phyloP scores from a whole-genome alignment of 169 alveolate genomes.

The Plasmodium chabaudi region DNA sequence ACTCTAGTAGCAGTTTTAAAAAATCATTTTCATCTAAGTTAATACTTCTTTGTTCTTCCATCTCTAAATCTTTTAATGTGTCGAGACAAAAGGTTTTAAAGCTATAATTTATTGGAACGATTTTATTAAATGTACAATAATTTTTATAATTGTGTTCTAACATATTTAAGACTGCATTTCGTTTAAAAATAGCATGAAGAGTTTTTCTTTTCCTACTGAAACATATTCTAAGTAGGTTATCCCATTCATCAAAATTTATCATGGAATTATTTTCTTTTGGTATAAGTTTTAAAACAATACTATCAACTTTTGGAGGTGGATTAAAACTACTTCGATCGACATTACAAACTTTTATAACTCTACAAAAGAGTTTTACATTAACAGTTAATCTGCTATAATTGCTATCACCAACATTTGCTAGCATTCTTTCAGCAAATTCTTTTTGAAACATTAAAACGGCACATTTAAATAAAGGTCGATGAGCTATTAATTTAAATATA shows the following conservation, averaged over 20 bases:
- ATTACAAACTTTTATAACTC: slow-evolving; percentile 93
- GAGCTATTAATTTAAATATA: slow-evolving; percentile 96
- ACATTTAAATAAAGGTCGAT: slow-evolving; percentile 96
- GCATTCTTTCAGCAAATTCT: slow-evolving; percentile 99
- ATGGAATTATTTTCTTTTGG: slow-evolving; percentile 89
- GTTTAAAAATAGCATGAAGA: slow-evolving; percentile 95
- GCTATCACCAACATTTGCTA: slow-evolving; percentile 95
- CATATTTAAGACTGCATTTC: slow-evolving; percentile 92
- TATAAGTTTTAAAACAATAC: slow-evolving; percentile 97
- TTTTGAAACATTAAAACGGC: slow-evolving; percentile 99
- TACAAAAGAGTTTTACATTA: slow-evolving; percentile 94
- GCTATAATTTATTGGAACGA: slow-evolving; percentile 79
- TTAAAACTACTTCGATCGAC: slow-evolving; percentile 96
- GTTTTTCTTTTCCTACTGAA: slow-evolving; percentile 98
- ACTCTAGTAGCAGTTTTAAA: slow-evolving; percentile 89
- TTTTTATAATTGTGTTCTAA: slow-evolving; percentile 94
- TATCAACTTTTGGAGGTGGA: slow-evolving; percentile 99
- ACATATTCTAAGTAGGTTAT: slow-evolving; percentile 97
- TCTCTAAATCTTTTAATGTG: slow-evolving; percentile 26
- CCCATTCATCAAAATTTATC: slow-evolving; percentile 98
- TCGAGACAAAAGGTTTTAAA: slow-evolving; percentile 77
- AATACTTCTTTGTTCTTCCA: slow-evolving; percentile 86
- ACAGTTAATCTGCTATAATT: slow-evolving; percentile 97
- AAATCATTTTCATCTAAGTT: slow-evolving; percentile 91
- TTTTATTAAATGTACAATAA: slow-evolving; percentile 87